Conservation (phyloP, 2,329 filamentous ascomycete species). For the Penicillium sp. region DNA sequence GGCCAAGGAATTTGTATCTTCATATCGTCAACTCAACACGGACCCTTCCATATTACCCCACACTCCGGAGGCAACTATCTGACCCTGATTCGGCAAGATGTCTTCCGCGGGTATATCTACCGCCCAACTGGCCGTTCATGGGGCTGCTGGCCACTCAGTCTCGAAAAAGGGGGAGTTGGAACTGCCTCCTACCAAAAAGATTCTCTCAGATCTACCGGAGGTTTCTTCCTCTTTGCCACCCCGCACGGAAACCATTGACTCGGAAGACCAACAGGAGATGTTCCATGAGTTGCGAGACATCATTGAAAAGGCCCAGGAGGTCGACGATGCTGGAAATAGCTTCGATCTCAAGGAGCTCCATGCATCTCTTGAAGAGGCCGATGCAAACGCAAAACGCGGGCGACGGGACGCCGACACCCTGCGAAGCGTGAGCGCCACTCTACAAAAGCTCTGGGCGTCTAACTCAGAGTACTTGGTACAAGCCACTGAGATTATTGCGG, state of each 20-base stretch:
- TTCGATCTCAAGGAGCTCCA: constrained; percentile 32
- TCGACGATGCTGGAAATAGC: constrained; percentile 23
- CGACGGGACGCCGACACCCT: constrained; percentile 25
- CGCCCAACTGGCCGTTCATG: constrained; percentile 2
- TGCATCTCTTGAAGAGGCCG: constrained; percentile 32
- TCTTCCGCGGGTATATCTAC: constrained; percentile 17
- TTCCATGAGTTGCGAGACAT: constrained; percentile 35
- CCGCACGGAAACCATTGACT: constrained; percentile 17
- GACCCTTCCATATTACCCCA: not conserved
- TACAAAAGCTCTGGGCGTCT: constrained; percentile 40
- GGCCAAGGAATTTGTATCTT: not conserved
- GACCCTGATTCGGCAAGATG: constrained; percentile 16
- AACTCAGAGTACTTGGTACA: constrained; percentile 37
- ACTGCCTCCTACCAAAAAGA: constrained; percentile 27
- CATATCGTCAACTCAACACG: not conserved
- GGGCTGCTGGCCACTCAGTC: constrained; percentile 5
- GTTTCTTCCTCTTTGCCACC: constrained; percentile 23
- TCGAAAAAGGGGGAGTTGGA: constrained; percentile 14
- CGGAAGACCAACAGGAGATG: constrained; percentile 36
- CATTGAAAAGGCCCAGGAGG: constrained; percentile 28
- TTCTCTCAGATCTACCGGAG: constrained; percentile 27
- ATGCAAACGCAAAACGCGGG: constrained; percentile 26
- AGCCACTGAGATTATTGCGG: constrained; percentile 42
- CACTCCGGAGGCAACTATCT: constrained; percentile 7
- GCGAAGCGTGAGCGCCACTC: constrained; percentile 28